phyloP scores from a whole-genome alignment of 352 stramenopile genomes.

The Phytophthora colocasiae region DNA sequence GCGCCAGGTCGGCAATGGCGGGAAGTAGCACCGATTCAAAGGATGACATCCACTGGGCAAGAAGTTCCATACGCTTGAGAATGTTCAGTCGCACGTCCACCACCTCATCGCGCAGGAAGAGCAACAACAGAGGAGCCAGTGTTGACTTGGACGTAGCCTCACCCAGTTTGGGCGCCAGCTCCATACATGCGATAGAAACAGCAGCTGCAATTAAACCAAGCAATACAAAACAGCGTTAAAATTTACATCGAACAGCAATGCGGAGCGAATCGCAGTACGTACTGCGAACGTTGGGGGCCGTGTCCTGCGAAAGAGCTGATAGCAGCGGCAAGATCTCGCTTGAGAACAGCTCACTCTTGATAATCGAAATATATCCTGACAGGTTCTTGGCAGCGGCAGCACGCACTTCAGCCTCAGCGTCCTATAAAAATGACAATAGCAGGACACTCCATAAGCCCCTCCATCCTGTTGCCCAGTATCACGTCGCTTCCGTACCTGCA shows the following conservation, averaged over 20 bases:
- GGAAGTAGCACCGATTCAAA: conserved; percentile 81
- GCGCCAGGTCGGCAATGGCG: conserved; percentile 92
- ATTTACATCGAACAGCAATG: not conserved
- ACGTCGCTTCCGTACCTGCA: conserved; percentile 64
- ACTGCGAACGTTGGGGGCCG: conserved; percentile 89
- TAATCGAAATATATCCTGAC: conserved; percentile 92
- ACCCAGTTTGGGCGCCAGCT: conserved; percentile 92
- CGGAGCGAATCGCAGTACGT: conserved; percentile 22
- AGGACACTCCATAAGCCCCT: conserved; percentile 1
- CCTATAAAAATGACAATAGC: conserved; percentile 37
- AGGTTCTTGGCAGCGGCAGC: conserved; percentile 93
- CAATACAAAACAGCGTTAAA: conserved; percentile 16
- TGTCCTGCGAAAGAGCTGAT: conserved; percentile 92
- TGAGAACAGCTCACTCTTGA: conserved; percentile 91
- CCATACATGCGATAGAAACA: conserved; percentile 91
- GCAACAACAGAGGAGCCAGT: conserved; percentile 76
- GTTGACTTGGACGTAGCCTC: conserved; percentile 90
- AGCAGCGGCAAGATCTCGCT: conserved; percentile 92
- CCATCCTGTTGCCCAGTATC: not conserved
- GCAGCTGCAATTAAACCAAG: conserved; percentile 51
- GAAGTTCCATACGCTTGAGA: conserved; percentile 92
- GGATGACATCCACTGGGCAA: conserved; percentile 91
- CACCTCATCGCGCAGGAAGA: conserved; percentile 90
- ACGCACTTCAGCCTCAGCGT: conserved; percentile 94
- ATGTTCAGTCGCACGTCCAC: conserved; percentile 96